Conservation (phyloP, 2,329 filamentous ascomycete genomes). For the Tolypocladium inflatum region DNA sequence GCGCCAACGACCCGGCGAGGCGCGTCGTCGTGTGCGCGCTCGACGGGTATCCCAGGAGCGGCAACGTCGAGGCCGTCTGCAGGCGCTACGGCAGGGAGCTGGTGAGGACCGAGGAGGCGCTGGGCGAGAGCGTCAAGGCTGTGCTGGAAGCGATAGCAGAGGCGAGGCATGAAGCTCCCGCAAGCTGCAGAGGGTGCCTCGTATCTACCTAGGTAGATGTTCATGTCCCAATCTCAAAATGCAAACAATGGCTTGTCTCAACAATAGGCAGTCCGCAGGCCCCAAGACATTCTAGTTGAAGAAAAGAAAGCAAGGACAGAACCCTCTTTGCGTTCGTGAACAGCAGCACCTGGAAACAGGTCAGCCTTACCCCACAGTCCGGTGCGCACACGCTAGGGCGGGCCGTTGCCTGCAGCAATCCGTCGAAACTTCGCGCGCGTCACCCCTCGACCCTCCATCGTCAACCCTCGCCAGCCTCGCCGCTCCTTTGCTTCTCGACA, state of each 20-base stretch:
- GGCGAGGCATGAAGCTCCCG: not conserved
- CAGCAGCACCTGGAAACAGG: not conserved
- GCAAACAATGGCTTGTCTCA: not conserved
- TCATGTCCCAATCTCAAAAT: no score
- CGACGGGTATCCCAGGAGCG: slow-evolving; percentile 44
- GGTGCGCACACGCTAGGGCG: not conserved
- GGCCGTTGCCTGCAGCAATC: not conserved
- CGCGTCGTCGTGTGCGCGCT: slow-evolving; percentile 45
- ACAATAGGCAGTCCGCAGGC: no score
- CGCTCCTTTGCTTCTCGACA: not conserved
- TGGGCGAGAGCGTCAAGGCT: slow-evolving; percentile 25
- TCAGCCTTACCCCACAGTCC: not conserved
- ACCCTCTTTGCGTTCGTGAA: not conserved
- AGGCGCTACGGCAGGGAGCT: slow-evolving; percentile 33
- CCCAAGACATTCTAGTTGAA: not conserved
- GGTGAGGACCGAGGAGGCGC: slow-evolving; percentile 28
- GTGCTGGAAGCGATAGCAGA: slow-evolving; percentile 13
- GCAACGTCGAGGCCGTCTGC: slow-evolving; percentile 52
- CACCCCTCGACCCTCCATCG: not conserved
- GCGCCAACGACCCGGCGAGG: slow-evolving; percentile 19
- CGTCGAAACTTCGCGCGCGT: not conserved
- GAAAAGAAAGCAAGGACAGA: no score
- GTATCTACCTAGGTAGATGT: not conserved
- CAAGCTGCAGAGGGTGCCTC: not conserved
- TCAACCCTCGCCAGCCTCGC: not conserved